Base-by-base conservation (phyloP, 148 eudicot genomes). In the Vaccinium darrowii region DNA sequence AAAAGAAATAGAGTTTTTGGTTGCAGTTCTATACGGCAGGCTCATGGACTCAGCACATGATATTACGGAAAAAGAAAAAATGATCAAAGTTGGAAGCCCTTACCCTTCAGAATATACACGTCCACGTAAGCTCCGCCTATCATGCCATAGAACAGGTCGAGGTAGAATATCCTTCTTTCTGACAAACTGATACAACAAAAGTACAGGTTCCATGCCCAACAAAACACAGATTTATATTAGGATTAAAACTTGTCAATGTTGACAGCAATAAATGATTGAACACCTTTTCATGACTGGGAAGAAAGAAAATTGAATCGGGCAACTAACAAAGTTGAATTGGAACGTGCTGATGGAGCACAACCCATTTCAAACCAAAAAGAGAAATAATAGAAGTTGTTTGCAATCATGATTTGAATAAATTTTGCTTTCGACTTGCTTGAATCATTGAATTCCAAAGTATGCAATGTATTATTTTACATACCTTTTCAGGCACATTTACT, bases 91-190 rank as follows among this genome's bases (percentile, higher is more conserved):
- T 69, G 69, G 50, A 53, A 75, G 50, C 19, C 74, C 81, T 83
- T 52, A 87, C 88, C 88, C 80, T 33, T 60, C 76, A 49, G 80
- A 63, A 83, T 15, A 47, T 50, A 30, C 9, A 8, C 88, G 83
- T 73, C 82, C 77, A 54, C 13, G 36, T 57, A 73, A 3, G 33
- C 84, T 30, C 23, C 84, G 60, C 81, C 54, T 76, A 80, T 88
- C 86, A 83, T 88, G 87, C 90, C 88, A 85, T 67, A 85, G 54
- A 67, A 78, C 62, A 7, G 86, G 86, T 8, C 82, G 39, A 39
- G 90, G 85, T 47, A 11, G 49, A 56, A 85, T 54, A 85, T 85
- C 74, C 36, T 65, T 30, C 81, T 82, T 80, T 30, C 72, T 79
- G 58, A 88, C 76, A 74, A 23, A 74, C 90, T 88, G 90, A 80